phyloP scores from a whole-genome alignment of 225 moss, liverwort and hornwort species.

The Polytrichum commune region DNA sequence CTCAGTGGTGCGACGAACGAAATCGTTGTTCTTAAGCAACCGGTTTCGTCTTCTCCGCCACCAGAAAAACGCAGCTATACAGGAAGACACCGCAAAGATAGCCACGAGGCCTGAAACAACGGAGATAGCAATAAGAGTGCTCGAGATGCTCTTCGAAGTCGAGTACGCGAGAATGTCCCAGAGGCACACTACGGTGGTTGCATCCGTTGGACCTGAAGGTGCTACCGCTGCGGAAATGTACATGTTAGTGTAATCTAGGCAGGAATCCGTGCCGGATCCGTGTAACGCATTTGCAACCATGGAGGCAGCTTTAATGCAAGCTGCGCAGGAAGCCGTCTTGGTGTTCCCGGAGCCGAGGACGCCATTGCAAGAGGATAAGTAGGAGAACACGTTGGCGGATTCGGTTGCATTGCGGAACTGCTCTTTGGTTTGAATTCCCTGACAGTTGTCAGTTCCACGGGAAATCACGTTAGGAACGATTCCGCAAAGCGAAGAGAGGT shows the following conservation, averaged over 20 bases:
- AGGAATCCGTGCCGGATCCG: constrained; percentile 4
- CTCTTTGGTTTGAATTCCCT: constrained; percentile 11
- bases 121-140: background rate
- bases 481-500: constrained; percentile 6
- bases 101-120: background rate
- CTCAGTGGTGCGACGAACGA: constrained; percentile 35
- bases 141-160: constrained; percentile 4
- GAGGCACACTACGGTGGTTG: constrained; percentile 20
- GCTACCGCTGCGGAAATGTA: constrained; percentile 20
- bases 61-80: background rate
- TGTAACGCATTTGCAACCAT: constrained; percentile 18
- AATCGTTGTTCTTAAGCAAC: constrained; percentile 5
- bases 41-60: background rate
- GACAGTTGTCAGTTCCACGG: constrained; percentile 21
- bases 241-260: constrained; percentile 19
- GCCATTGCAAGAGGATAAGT: background rate
- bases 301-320: constrained; percentile 16
- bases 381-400: background rate
- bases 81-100: constrained; percentile 4
- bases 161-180: constrained; percentile 16
- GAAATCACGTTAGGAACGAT: constrained; percentile 5
- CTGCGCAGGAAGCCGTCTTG: constrained; percentile 9
- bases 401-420: constrained; percentile 1
- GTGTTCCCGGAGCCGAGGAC: constrained; percentile 8
- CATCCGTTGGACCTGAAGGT: constrained; percentile 15